Conservation (phyloP, 2,329 filamentous ascomycete species). For the Trichoderma citrinoviride region DNA sequence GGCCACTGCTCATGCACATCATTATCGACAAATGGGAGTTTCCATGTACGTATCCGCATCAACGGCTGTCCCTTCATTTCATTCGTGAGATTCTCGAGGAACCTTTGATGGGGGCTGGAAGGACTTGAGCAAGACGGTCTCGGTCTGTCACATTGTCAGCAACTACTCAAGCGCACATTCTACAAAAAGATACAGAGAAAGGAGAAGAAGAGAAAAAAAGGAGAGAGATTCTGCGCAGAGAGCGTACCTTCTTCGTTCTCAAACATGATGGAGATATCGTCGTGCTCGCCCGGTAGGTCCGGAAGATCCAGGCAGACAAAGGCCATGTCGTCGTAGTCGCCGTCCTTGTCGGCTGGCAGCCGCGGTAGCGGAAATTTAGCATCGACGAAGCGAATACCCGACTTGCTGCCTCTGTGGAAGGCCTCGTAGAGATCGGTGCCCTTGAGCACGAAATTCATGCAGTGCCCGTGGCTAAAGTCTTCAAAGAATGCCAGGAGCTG, state of each 20-base stretch:
- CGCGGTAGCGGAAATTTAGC: slow-evolving; percentile 85
- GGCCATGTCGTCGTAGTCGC: slow-evolving; percentile 58
- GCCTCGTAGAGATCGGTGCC: slow-evolving; percentile 79
- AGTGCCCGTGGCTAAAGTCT: slow-evolving; percentile 80
- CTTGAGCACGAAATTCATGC: slow-evolving; percentile 86
- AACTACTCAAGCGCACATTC: neutral
- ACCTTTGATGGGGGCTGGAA: slow-evolving; percentile 58
- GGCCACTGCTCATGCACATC: neutral
- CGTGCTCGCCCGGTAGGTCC: slow-evolving; percentile 87
- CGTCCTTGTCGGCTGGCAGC: slow-evolving; percentile 50
- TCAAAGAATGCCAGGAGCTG: slow-evolving; percentile 86
- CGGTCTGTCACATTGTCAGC: slow-evolving; percentile 44
- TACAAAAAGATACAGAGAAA: neutral
- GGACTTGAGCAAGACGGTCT: slow-evolving; percentile 49
- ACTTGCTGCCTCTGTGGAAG: slow-evolving; percentile 62
- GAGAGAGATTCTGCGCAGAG: neutral
- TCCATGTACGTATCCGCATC: slow-evolving; percentile 5
- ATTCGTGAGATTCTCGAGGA: slow-evolving; percentile 36
- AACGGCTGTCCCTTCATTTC: slow-evolving; percentile 23
- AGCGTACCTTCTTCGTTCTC: slow-evolving; percentile 71
- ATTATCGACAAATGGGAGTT: neutral
- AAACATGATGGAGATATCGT: slow-evolving; percentile 84
- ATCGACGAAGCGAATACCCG: slow-evolving; percentile 76
- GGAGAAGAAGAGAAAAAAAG: neutral
- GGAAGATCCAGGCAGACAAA: slow-evolving; percentile 85